Evolutionary conservation across 495 filamentous ascomycete genomes (phyloP), one percentile per base, ranked within the genome.

Genomic region (Penicillium egyptiacum): DNA sequence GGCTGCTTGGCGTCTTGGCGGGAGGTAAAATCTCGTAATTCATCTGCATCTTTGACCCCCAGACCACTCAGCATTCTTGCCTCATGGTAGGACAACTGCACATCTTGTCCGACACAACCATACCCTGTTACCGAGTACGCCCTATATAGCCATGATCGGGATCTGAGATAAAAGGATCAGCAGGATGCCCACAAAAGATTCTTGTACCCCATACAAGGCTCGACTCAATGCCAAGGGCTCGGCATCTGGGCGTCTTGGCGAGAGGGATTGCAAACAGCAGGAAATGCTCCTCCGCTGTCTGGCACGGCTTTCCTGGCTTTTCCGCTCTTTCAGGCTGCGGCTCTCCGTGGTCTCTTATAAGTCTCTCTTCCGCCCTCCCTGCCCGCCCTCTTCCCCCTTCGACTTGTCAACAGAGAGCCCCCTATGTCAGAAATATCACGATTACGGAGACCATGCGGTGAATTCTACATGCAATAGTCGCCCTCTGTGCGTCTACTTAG

Each of bases 221-320:
- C 48, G 44, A 41, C 53, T 67, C 50, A 31, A 70, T 70, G 71
- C 74, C 72, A 74, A 77, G 74, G 65, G 63, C 72, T 75, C 71
- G 72, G 74, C 72, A 70, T 64, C 74, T 75, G 68, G 72, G 74
- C 74, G 65, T 56, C 74, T 77, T 77, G 74, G 74, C 74, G 66
- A 62, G 63, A 60, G 57, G 54, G 30, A 49, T 61, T 66, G 64
- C 65, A 70, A 67, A 60, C 57, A 62, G 61, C 46, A 63, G 61
- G 56, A 57, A 59, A 31, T 55, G 44, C 51, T 60, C 52, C 58
- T 74, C 69, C 70, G 72, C 72, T 56, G 58, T 58, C 58, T 57
- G 60, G 50, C 55, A 35, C 58, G 59, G 56, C 58, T 63, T 64
- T 63, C 62, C 60, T 63, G 41, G 55, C 55, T 60, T 58, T 68